Evolutionary conservation across 2,329 filamentous ascomycete species (phyloP), one percentile per base, ranked within the genome.

Genomic region (Ophiostoma populinum): DNA sequence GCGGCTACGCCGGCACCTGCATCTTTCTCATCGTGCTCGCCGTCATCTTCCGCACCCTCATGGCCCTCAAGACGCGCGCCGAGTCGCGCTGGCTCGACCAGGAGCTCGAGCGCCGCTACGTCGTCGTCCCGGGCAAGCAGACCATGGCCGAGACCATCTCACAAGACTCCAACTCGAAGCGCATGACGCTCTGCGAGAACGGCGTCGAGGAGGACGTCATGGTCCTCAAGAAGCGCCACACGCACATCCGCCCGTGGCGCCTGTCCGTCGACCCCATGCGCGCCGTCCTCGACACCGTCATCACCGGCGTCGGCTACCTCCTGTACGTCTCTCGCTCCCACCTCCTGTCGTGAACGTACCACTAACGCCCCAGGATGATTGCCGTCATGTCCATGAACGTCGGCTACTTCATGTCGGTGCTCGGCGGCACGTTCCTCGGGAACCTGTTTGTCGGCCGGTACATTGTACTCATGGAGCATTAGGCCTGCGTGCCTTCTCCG

Each of bases 301-400:
- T 82, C 49, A 71, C 70, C n/a, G 82, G 73, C 7, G 68, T 92
- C 29, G 79, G 77, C 10, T 93, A 92, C 56, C 59, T 93, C 21
- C 71, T 93, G 85, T 92, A 59, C 67, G 81, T 73, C 22, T 27
- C 26, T 72, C 25, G 27, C 22, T 32, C 26, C 16, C 10, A 11
- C n/a, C 17, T 2, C 17, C 6, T 1, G 7, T 13, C 4, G 29
- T 40, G 18, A 15, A 38, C n/a, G n/a, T 42, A 15, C 33, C 13
- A 41, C 15, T 34, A 29, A 11, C 5, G 18, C n/a, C 20, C 15
- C 27, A 93, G 85, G 40, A 93, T 93, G 85, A 59, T 93, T 57
- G 81, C 80, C 11, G 79, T 92, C 50, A 93, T 86, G 80, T 80
- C 78, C 2, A 70, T 80, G 59, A 86, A 86, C 47, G 65, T 85